phyloP scores from a whole-genome alignment of 2,329 filamentous ascomycete genomes.

The Claviceps sp. region DNA sequence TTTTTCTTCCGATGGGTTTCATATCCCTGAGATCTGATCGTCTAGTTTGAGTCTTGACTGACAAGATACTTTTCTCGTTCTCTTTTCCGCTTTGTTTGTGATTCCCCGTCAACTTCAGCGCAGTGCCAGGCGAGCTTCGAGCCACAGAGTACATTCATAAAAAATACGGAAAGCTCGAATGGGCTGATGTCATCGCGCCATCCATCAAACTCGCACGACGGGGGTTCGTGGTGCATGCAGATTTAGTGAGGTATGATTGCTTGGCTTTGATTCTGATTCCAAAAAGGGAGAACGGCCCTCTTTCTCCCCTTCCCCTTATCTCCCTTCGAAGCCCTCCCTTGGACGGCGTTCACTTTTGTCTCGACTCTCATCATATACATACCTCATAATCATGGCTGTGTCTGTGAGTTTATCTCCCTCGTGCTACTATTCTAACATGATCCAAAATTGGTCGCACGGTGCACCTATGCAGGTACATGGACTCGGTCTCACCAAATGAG shows the following conservation, averaged over 20 bases:
- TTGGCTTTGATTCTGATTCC: background rate
- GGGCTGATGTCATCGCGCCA: constrained; percentile 54
- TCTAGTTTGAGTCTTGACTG: background rate
- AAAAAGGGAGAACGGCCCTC: background rate
- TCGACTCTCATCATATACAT: no score
- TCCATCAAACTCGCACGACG: constrained; percentile 58
- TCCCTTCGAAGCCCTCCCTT: background rate
- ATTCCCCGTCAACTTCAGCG: constrained; percentile 22
- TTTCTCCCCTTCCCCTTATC: background rate
- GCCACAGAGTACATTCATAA: constrained; percentile 63
- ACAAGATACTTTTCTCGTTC: background rate
- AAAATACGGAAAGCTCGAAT: constrained; percentile 49
- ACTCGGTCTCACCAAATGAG: constrained; percentile 27
- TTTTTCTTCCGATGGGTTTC: background rate
- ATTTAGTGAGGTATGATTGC: constrained; percentile 39
- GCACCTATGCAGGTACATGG: constrained; percentile 39
- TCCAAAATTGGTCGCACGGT: background rate
- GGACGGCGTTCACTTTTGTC: background rate
- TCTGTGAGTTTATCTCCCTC: background rate
- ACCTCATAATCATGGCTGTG: no score
- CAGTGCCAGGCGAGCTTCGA: constrained; percentile 56
- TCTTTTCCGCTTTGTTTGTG: background rate
- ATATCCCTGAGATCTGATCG: background rate
- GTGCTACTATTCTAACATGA: background rate
- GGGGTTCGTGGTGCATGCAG: constrained; percentile 58